phyloP scores from a whole-genome alignment of 257 asterid genomes.

The Ballota nigra region DNA sequence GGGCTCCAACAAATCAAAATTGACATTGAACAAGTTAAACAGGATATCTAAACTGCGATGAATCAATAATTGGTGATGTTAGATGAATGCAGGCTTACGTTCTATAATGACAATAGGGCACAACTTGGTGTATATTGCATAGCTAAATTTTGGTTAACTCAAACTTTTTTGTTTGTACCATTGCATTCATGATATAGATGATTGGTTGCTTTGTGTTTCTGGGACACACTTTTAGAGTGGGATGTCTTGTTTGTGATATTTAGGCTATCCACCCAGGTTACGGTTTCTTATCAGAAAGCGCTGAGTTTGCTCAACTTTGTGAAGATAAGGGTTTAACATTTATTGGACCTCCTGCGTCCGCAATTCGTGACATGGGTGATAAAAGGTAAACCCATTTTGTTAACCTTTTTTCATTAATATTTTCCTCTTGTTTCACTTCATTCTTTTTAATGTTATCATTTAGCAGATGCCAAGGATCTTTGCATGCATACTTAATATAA shows the following conservation, averaged over 20 bases:
- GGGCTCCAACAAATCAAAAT: background rate
- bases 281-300: constrained; percentile 97
- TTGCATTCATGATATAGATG: constrained; percentile 18
- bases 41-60: background rate
- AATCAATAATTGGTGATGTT: constrained; percentile 1
- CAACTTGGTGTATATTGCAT: constrained; percentile 11
- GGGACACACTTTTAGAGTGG: constrained; percentile 32
- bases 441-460: background rate
- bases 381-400: constrained; percentile 56
- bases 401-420: background rate
- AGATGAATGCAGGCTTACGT: background rate
- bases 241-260: constrained; percentile 46
- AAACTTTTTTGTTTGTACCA: background rate
- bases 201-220: constrained; percentile 22
- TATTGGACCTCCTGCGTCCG: constrained; percentile 97
- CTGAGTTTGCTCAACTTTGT: constrained; percentile 91
- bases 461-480: constrained; percentile 1
- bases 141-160: constrained; percentile 6
- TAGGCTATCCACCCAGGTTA: constrained; percentile 99
- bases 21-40: background rate
- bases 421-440: background rate
- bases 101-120: constrained; percentile 1
- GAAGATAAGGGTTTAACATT: constrained; percentile 74
- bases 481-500: background rate
- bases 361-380: constrained; percentile 98